Conservation (phyloP, 108 stramenopile genomes). For the Cyclotella choctawhatcheeana region DNA sequence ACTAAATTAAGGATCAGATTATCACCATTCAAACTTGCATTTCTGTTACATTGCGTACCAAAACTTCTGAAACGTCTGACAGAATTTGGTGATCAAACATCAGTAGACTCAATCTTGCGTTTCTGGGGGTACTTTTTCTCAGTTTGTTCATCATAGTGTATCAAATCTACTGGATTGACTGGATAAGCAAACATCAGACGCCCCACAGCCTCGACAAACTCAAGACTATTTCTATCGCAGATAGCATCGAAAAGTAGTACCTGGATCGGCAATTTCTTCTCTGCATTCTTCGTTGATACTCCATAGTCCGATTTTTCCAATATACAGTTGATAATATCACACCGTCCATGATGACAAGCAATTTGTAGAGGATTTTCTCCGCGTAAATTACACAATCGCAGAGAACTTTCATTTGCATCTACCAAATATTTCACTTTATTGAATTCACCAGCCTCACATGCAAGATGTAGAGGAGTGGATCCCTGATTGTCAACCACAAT, state of each 20-base stretch:
- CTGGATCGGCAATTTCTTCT: conserved; percentile 2
- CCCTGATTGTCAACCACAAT: not conserved
- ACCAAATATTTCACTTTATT: conserved; percentile 8
- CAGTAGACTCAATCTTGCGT: too few relatives aligned
- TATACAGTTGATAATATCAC: not conserved
- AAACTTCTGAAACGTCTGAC: too few relatives aligned
- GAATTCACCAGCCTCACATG: not conserved
- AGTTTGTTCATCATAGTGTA: too few relatives aligned
- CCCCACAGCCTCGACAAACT: conserved; percentile 3
- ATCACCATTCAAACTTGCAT: too few relatives aligned
- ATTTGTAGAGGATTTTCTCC: not conserved
- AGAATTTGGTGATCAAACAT: too few relatives aligned
- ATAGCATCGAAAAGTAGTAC: not conserved
- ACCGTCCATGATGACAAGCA: not conserved
- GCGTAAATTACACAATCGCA: not conserved
- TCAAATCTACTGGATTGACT: too few relatives aligned
- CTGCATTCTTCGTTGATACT: not conserved
- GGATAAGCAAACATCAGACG: conserved; percentile 29
- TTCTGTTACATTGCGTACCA: too few relatives aligned
- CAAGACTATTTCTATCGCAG: not conserved
- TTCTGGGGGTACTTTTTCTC: too few relatives aligned
- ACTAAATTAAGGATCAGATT: too few relatives aligned
- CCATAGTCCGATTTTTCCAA: not conserved
- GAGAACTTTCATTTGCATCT: not conserved
- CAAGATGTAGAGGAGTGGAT: conserved; percentile 5